Evolutionary conservation across 2,329 filamentous ascomycete species (phyloP).

Genomic region (Akanthomyces lecanii): DNA sequence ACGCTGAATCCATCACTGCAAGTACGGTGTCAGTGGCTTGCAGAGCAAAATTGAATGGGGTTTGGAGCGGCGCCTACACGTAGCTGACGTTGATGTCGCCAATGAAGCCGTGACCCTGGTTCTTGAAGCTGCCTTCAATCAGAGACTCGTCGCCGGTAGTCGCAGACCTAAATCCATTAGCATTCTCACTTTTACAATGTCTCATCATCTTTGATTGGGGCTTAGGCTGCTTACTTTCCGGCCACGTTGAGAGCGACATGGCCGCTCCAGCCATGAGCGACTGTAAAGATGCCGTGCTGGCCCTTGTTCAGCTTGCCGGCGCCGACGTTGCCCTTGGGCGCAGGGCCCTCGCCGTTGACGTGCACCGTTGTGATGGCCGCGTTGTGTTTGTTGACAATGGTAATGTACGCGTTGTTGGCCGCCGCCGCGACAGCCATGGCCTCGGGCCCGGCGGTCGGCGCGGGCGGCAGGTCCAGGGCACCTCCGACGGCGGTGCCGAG

Average conservation of each 20-base stretch:
- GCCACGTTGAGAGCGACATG: conserved; percentile 15
- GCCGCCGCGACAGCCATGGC: neutral
- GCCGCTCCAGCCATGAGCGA: conserved; percentile 14
- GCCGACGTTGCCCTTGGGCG: neutral
- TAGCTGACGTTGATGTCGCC: conserved; percentile 19
- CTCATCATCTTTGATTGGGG: neutral
- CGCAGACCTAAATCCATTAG: neutral
- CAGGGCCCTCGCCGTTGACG: neutral
- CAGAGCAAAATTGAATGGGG: neutral
- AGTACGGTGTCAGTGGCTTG: neutral
- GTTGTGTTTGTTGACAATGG: neutral
- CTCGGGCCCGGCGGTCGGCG: neutral
- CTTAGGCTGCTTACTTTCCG: neutral
- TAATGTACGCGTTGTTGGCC: neutral
- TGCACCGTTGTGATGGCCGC: conserved; percentile 10
- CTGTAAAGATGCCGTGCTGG: conserved; percentile 8
- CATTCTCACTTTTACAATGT: no score
- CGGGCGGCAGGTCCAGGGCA: conserved; percentile 9
- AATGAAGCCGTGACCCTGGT: conserved; percentile 7
- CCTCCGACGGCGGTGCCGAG: conserved; percentile 11
- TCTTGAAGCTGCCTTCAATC: conserved; percentile 18
- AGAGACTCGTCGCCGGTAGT: conserved; percentile 24
- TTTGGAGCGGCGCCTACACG: conserved; percentile 14
- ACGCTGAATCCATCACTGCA: conserved; percentile 16
- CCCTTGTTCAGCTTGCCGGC: conserved; percentile 2